Conservation (phyloP, 441 rosid genomes). For the Melastoma candidum region DNA sequence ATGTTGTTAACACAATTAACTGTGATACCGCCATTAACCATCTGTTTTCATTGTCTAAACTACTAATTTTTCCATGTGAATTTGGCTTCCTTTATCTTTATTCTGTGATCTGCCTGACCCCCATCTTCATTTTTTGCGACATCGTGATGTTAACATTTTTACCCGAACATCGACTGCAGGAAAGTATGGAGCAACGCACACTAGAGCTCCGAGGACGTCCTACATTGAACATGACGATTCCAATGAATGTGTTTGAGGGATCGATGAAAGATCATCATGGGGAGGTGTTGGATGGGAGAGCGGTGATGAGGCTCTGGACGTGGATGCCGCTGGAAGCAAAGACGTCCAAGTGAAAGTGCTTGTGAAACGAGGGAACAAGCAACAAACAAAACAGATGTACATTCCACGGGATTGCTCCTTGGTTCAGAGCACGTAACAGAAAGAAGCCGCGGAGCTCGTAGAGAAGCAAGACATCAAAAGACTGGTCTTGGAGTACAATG, state of each 20-base stretch:
- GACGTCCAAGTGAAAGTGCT: constrained; percentile 96
- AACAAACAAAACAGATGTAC: constrained; percentile 87
- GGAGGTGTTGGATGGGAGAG: constrained; percentile 56
- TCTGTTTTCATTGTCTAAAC: too few relatives aligned
- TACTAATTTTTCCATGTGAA: too few relatives aligned
- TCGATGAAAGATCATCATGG: constrained; percentile 78
- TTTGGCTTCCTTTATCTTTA: too few relatives aligned
- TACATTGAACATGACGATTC: constrained; percentile 78
- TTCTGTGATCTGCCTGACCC: too few relatives aligned
- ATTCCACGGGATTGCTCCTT: constrained; percentile 85
- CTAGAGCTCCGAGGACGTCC: constrained; percentile 88
- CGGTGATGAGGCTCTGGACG: constrained; percentile 78
- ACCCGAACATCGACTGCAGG: constrained; percentile 38
- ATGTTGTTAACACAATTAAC: too few relatives aligned
- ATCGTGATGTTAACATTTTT: too few relatives aligned
- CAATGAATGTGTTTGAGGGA: constrained; percentile 92
- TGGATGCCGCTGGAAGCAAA: constrained; percentile 57
- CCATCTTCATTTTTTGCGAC: too few relatives aligned
- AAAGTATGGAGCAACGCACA: constrained; percentile 97
- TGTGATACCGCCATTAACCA: too few relatives aligned
- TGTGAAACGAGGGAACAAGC: constrained; percentile 96
- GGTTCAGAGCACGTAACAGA: constrained; percentile 94
- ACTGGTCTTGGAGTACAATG: constrained; percentile 90
- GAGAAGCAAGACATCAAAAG: constrained; percentile 99
- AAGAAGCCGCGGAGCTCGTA: constrained; percentile 95